Evolutionary conservation across 441 rosid genomes (phyloP).

Genomic region (Capsella rubella): DNA sequence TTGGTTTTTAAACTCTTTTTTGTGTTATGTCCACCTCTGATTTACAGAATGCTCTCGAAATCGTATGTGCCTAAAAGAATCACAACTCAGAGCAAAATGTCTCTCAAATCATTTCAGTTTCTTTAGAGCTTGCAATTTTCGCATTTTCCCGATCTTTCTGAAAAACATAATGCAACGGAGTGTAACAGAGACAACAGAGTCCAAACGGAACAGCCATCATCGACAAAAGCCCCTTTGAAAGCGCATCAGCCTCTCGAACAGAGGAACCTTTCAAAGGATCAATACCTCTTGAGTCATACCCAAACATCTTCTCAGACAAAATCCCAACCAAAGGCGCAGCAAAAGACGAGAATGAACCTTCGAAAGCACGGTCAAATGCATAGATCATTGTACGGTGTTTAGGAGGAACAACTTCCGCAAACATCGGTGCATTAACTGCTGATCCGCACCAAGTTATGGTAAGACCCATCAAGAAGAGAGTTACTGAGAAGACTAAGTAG

Average conservation of each 20-base stretch:
- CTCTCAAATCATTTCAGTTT: slow-evolving; percentile 58
- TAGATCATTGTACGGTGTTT: slow-evolving; percentile 95
- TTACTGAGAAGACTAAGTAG: slow-evolving; percentile 63
- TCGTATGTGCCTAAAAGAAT: slow-evolving; percentile 28
- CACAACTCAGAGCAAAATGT: neutral
- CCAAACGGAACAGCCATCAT: slow-evolving; percentile 97
- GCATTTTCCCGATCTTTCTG: slow-evolving; percentile 76
- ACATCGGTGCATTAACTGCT: slow-evolving; percentile 93
- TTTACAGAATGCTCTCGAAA: neutral
- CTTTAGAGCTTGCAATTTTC: slow-evolving; percentile 56
- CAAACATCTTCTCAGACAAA: slow-evolving; percentile 82
- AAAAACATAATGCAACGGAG: slow-evolving; percentile 77
- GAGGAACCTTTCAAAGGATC: slow-evolving; percentile 72
- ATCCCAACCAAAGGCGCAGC: slow-evolving; percentile 97
- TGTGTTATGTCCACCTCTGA: neutral
- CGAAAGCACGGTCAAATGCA: slow-evolving; percentile 91
- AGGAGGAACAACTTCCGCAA: slow-evolving; percentile 93
- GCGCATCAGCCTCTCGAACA: slow-evolving; percentile 67
- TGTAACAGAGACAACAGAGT: slow-evolving; percentile 79
- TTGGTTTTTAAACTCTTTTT: too few relatives aligned
- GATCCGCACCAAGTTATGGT: slow-evolving; percentile 90
- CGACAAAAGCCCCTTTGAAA: slow-evolving; percentile 86
- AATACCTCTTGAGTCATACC: slow-evolving; percentile 77
- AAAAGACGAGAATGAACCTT: slow-evolving; percentile 85
- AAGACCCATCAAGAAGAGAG: slow-evolving; percentile 83